Base-by-base conservation (phyloP, 1,139 yeast species). In the Taphrina flavorubra region DNA sequence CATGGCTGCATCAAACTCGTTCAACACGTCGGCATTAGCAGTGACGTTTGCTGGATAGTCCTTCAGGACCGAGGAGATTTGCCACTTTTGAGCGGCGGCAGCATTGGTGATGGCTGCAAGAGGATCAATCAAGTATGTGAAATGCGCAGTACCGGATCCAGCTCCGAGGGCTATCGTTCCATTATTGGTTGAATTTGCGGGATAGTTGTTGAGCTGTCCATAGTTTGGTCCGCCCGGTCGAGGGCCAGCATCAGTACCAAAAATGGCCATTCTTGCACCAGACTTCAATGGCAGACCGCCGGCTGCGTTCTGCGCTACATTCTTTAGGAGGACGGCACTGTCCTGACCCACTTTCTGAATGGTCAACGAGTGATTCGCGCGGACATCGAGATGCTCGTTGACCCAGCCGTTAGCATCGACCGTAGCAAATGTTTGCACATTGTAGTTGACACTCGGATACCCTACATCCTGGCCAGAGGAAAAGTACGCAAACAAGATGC, bases 401-500 rank as follows among this genome's bases (percentile, higher is more conserved):
- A 84, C 83, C 73, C 82, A 11, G 6, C 42, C 57, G 5, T 8
- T 16, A 11, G 1, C 20, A 8, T 20, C 61, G n/a, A 25, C 36
- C 5, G 63, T 46, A 10, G 42, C 53, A 34, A 31, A 36, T 0
- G 51, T 11, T 4, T n/a, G 31, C 13, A 40, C 8, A 5, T 56
- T 40, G 40, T 37, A 58, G 53, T 44, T 58, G 53, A 58, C 53
- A 14, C 18, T 40, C 6, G 63, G 63, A 25, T 58, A 58, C 13
- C 42, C 51, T 34, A 11, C 13, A 20, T 62, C 65, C 63, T 70
- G 74, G 1, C 76, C 76, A 34, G 76, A 76, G 46, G 73, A 72
- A 75, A 82, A 85, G 74, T 85, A 86, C 0, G 89, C 84, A 0
- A 87, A 87, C 72, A 86, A 76, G 42, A 86, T 83, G 71, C 89